Conservation (phyloP, 805 yeast genomes). For the Saccharomycopsis sp. region DNA sequence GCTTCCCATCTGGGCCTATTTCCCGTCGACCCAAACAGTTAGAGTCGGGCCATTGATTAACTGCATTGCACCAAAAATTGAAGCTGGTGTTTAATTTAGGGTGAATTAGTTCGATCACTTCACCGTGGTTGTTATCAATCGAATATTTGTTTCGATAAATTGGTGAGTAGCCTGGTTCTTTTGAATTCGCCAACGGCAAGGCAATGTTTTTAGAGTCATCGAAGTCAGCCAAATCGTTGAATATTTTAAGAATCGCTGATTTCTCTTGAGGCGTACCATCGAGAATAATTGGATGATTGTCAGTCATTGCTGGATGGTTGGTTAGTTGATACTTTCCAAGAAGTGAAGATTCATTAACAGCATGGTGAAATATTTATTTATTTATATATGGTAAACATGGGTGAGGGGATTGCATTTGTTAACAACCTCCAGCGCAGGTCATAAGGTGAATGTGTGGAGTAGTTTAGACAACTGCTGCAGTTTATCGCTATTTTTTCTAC, state of each 20-base stretch:
- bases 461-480: too few relatives aligned
- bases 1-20: conserved; percentile 14
- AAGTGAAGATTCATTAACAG: too few relatives aligned
- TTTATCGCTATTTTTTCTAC: too few relatives aligned
- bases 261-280: background rate
- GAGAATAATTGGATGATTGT: background rate
- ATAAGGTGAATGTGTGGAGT: too few relatives aligned
- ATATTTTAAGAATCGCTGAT: background rate
- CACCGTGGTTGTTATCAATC: conserved; percentile 21
- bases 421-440: too few relatives aligned
- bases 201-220: conserved; percentile 20
- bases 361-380: too few relatives aligned
- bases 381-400: too few relatives aligned
- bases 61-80: conserved; percentile 38
- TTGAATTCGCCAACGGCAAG: conserved; percentile 32
- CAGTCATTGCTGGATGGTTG: background rate
- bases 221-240: background rate
- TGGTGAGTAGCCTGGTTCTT: conserved; percentile 37
- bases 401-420: too few relatives aligned
- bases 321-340: too few relatives aligned
- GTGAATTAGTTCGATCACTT: conserved; percentile 33
- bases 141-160: conserved; percentile 34
- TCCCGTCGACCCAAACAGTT: conserved; percentile 43
- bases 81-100: conserved; percentile 39
- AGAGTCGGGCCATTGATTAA: conserved; percentile 29